phyloP scores from a whole-genome alignment of 352 stramenopile species.

The Paralagenidium karlingii region DNA sequence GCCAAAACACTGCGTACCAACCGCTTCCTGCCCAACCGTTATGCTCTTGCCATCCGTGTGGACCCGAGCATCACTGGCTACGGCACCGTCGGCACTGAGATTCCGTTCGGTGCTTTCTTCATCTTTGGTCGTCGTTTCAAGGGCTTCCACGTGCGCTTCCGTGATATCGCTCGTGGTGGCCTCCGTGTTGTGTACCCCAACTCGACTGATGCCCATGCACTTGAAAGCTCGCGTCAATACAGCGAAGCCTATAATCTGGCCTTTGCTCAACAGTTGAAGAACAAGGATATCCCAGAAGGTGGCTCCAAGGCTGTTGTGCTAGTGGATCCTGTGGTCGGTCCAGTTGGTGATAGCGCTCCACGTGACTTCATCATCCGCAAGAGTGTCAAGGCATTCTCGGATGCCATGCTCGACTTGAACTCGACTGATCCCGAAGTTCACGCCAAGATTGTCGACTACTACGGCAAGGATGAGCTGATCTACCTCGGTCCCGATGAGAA shows the following conservation, averaged over 20 bases:
- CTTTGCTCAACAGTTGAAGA: slow-evolving; percentile 97
- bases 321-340: slow-evolving; percentile 71
- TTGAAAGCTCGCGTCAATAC: slow-evolving; percentile 89
- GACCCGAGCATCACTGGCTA: slow-evolving; percentile 72
- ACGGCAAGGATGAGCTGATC: slow-evolving; percentile 85
- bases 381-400: slow-evolving; percentile 93
- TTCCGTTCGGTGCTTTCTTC: slow-evolving; percentile 92
- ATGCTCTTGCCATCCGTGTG: slow-evolving; percentile 65
- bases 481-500: slow-evolving; percentile 97
- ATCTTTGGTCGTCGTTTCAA: slow-evolving; percentile 93
- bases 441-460: slow-evolving; percentile 68
- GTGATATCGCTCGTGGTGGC: slow-evolving; percentile 93
- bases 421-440: slow-evolving; percentile 82
- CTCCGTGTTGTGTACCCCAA: slow-evolving; percentile 93
- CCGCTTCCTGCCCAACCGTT: slow-evolving; percentile 73
- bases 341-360: slow-evolving; percentile 64
- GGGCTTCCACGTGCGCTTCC: slow-evolving; percentile 96
- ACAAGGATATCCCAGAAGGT: slow-evolving; percentile 99
- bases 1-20: slow-evolving; percentile 67
- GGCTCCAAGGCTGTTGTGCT: slow-evolving; percentile 95
- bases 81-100: slow-evolving; percentile 64
- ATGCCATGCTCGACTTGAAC: slow-evolving; percentile 95
- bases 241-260: slow-evolving; percentile 95
- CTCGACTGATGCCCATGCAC: slow-evolving; percentile 69
- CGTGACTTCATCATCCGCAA: slow-evolving; percentile 87